Base-by-base conservation (phyloP, 2,329 filamentous ascomycete genomes). In the Ramularia endophylla region DNA sequence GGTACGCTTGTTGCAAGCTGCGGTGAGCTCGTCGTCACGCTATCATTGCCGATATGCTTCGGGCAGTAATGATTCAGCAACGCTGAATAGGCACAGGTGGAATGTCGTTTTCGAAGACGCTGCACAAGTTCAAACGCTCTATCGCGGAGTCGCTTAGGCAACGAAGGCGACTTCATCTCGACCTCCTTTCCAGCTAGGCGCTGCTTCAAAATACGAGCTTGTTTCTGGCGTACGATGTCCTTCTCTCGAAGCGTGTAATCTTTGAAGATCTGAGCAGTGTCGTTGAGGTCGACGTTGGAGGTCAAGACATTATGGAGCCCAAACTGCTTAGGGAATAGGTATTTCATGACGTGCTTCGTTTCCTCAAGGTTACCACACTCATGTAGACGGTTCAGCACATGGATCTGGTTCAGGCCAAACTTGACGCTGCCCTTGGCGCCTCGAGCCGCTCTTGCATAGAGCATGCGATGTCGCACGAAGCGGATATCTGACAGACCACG, bases 271-370 rank as follows among this genome's bases (percentile, higher is more conserved):
- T 90, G 83, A 0, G 78, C 70, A 0, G 83, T 90, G 55, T 85
- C 77, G 36, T 66, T 74, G 16, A 59, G 60, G 59, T 92, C 75
- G 12, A 83, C 73, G 3, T 69, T 66, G 4, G 81, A 85, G 0
- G 81, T 87, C 59, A 97, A 95, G n/a, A 84, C 87, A 63, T 97
- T 98, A 58, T 94, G 87, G 3, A 98, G 69, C 11, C 79, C 78
- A 57, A 95, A 97, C 57, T 97, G 89, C 8, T 83, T 75, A 22
- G 92, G 92, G 54, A 98, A 98, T 1, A 98, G 81, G 63, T 97
- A 90, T 71, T 90, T 92, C 76, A 95, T 78, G 15, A 94, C 65
- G 52, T 84, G 85, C 8, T 80, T 58, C 0, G 80, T 85, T 48
- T 83, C 75, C 9, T 64, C 57, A 1, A 69, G 55, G 53, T 76